Evolutionary conservation across 768 basidiomycete species (phyloP).

Genomic region (Leccinum barrowsii): DNA sequence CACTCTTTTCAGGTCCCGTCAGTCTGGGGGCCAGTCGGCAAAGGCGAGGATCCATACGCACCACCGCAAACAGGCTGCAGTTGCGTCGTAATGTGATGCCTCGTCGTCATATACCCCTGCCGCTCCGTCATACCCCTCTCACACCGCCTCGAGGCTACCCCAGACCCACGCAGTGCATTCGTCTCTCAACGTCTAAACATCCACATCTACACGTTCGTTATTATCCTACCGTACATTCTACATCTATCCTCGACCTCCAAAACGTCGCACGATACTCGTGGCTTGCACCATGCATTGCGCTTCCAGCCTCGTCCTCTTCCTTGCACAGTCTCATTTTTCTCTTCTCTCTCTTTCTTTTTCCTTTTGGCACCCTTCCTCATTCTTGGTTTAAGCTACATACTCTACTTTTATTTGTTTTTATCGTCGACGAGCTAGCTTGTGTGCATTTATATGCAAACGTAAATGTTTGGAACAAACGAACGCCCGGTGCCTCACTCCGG

Average conservation of each 20-base stretch:
- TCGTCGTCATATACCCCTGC: slow-evolving; percentile 31
- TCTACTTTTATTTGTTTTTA: slow-evolving; percentile 35
- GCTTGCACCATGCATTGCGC: slow-evolving; percentile 24
- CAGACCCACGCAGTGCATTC: slow-evolving; percentile 15
- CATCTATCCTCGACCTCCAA: slow-evolving; percentile 20
- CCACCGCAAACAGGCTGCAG: slow-evolving; percentile 73
- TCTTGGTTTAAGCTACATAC: slow-evolving; percentile 29
- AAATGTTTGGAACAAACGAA: slow-evolving; percentile 22
- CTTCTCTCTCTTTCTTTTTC: slow-evolving; percentile 1
- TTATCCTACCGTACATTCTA: slow-evolving; percentile 23
- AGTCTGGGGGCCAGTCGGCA: slow-evolving; percentile 90
- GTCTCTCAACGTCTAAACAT: slow-evolving; percentile 23
- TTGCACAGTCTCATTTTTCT: slow-evolving; percentile 2
- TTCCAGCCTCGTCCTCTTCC: slow-evolving; percentile 10
- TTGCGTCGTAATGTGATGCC: slow-evolving; percentile 65
- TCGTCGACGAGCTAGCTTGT: slow-evolving; percentile 22
- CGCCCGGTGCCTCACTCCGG: neutral
- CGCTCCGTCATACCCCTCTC: slow-evolving; percentile 30
- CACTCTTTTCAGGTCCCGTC: slow-evolving; percentile 59
- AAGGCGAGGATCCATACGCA: slow-evolving; percentile 90
- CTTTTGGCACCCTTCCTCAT: neutral
- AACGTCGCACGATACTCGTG: slow-evolving; percentile 27
- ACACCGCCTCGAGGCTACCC: slow-evolving; percentile 6
- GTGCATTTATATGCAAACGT: slow-evolving; percentile 28
- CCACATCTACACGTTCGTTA: slow-evolving; percentile 26